phyloP scores from a whole-genome alignment of 2,329 filamentous ascomycete genomes.

The Lasiodiplodia hormozganensis region DNA sequence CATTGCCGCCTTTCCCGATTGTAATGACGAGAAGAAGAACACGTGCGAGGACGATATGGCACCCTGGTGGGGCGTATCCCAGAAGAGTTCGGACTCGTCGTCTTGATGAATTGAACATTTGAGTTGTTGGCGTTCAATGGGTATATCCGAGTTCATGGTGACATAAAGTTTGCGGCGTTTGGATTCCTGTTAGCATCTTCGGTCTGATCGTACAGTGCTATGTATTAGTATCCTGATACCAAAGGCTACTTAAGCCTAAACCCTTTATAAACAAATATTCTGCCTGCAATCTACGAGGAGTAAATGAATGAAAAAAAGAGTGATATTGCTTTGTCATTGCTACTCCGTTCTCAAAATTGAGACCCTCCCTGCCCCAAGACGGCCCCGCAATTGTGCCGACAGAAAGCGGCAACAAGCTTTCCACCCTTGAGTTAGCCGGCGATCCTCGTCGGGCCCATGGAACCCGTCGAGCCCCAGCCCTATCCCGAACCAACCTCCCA shows the following conservation, averaged over 20 bases:
- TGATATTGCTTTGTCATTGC: no score
- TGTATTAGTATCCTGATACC: constrained; percentile 1
- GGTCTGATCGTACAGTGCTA: constrained; percentile 1
- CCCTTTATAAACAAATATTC: background rate
- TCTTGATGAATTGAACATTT: constrained; percentile 4
- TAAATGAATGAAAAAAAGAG: background rate
- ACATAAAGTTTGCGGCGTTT: constrained; percentile 22
- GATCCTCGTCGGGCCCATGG: constrained; percentile 7
- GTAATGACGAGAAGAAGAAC: constrained; percentile 61
- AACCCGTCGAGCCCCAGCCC: constrained; percentile 12
- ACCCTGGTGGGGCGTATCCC: constrained; percentile 52
- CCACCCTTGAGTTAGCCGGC: constrained; percentile 1
- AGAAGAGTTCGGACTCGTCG: constrained; percentile 33
- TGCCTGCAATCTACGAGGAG: background rate
- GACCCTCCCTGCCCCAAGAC: background rate
- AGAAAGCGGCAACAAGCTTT: constrained; percentile 9
- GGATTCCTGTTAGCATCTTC: constrained; percentile 9
- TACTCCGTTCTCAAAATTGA: background rate
- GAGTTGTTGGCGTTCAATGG: constrained; percentile 22
- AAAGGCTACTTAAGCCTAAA: background rate
- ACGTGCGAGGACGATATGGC: constrained; percentile 77
- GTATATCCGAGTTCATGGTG: constrained; percentile 25
- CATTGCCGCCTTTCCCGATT: constrained; percentile 78
- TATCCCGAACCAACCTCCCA: background rate
- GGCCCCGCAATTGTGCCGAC: background rate